Base-by-base conservation (phyloP, 768 basidiomycete species). In the Termitomyces titanicus region DNA sequence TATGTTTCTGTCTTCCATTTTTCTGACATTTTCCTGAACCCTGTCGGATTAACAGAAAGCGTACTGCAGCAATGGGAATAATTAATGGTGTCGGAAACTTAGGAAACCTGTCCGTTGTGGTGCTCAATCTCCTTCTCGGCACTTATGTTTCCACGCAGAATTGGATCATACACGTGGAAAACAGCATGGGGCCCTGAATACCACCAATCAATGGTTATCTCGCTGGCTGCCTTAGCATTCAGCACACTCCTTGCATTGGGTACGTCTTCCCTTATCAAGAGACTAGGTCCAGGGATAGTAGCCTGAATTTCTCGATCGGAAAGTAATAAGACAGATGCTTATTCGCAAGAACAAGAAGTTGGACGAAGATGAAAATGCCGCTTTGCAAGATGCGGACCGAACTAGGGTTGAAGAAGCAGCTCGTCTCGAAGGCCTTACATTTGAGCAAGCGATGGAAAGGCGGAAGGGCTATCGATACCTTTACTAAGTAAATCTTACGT, bases 121-220 rank as follows among this genome's bases (percentile, higher is more conserved):
- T 24, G 13, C 7, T 31, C 12, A 9, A 31, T 0, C 10, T 45
- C 25, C 29, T 25, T 40, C 24, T 47, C 35, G 3, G 25, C 39
- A 31, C 22, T 48, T 3, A 27, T 39, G 22, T 22, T 17, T 9
- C 20, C 10, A 12, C 35, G n/a, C 10, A 86, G 84, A 3, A 80
- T 83, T 60, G 80, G 82, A 3, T 84, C 83, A 0, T 86, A 79
- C 61, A 75, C 78, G 0, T 87, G 85, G 85, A 80, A 80, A 60
- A 63, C 79, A 3, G 63, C 65, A n/a, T 87, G 85, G 84, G 74
- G 82, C 8, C 85, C 85, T 0, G 60, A 75, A 56, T 87, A 86
- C 61, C 83, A 84, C 46, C 83, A 73, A 40, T 83, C 83, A 0
- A 83, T 86, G 82, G 71, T 73, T 38, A 82, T 87, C 49, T 71